Base-by-base conservation (phyloP, 202 grass and related monocot species). In the Brachypodium distachyon region DNA sequence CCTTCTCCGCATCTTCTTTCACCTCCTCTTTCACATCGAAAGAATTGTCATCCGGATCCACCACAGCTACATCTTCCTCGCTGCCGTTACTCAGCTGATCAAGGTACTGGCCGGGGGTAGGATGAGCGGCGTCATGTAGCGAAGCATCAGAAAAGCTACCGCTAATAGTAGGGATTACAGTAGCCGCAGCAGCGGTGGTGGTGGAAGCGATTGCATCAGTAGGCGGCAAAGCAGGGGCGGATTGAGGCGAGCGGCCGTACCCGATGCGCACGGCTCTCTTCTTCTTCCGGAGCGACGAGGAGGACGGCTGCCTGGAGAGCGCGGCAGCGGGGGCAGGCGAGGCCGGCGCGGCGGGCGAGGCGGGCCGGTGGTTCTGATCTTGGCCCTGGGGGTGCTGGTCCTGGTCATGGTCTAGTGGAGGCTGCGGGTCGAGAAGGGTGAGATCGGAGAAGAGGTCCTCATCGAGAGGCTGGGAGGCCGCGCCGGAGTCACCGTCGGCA, bases 401-500 rank as follows among this genome's bases (percentile, higher is more conserved):
- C 1, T 33, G 83, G 22, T 57, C 56, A 16, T 43, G 76, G 59
- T 68, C 67, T 3, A 81, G 82, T 12, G 79, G 58, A 32, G 55
- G 54, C 48, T 80, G 57, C 7, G 83, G 89, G 56, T 60, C 28
- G 36, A 90, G 87, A 39, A 98, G 79, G 31, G 96, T 95, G 82
- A 98, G 96, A 88, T 98, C 91, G 9, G 95, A 98, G 89, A 98
- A 98, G 38, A 98, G 91, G 53, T 98, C 91, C 77, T 95, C 96
- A 43, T 92, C 91, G 44, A 92, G 80, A 28, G 33, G 40, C 73
- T 61, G 54, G 12, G 85, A 83, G 0, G 68, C 43, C 17, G 37
- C 61, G 55, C 17, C n/a, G 37, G 19, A n/a, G n/a, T 64, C 58
- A 8, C 33, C 0, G 21, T 77, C 77, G 3, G 77, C 55, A 22